Evolutionary conservation across 345 rosid genomes (phyloP).

Genomic region (Sisymbrium irio): DNA sequence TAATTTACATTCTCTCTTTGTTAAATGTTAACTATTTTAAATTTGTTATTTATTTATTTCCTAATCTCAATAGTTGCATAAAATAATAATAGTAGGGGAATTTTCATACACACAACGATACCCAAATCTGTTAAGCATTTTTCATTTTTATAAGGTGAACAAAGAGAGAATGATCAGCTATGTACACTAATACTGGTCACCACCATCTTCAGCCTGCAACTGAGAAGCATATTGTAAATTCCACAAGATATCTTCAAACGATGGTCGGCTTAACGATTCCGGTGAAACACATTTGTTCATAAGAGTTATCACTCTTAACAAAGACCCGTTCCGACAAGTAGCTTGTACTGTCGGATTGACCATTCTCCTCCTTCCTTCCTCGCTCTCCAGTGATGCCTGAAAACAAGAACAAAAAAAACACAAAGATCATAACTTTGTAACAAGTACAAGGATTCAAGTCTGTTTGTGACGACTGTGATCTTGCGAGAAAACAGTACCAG

Average conservation of each 20-base stretch:
- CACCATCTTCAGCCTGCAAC: constrained; percentile 75
- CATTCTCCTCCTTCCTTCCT: constrained; percentile 73
- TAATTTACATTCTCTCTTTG: too few relatives aligned
- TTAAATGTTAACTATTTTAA: too few relatives aligned
- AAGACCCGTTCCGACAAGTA: constrained; percentile 76
- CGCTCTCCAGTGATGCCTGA: constrained; percentile 86
- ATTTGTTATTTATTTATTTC: too few relatives aligned
- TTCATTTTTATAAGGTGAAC: not conserved
- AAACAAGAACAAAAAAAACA: not conserved
- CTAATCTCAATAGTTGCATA: not conserved
- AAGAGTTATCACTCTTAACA: constrained; percentile 60
- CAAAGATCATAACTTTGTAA: not conserved
- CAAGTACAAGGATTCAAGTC: not conserved
- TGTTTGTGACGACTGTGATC: not conserved
- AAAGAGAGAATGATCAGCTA: not conserved
- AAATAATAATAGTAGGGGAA: not conserved
- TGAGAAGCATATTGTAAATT: constrained; percentile 91
- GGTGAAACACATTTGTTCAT: constrained; percentile 81
- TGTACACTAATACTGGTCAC: constrained; percentile 46
- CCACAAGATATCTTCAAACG: constrained; percentile 91
- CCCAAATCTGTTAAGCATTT: constrained; percentile 1
- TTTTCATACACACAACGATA: constrained; percentile 10
- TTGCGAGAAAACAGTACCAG: constrained; percentile 43
- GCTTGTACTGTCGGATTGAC: constrained; percentile 80
- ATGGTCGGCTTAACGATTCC: constrained; percentile 67